Percentiles rank a stretch among this genome's conserved stretches.
Evolutionary conservation across 345 rosid species (phyloP).

Genomic region (Rhodamnia argentea): DNA sequence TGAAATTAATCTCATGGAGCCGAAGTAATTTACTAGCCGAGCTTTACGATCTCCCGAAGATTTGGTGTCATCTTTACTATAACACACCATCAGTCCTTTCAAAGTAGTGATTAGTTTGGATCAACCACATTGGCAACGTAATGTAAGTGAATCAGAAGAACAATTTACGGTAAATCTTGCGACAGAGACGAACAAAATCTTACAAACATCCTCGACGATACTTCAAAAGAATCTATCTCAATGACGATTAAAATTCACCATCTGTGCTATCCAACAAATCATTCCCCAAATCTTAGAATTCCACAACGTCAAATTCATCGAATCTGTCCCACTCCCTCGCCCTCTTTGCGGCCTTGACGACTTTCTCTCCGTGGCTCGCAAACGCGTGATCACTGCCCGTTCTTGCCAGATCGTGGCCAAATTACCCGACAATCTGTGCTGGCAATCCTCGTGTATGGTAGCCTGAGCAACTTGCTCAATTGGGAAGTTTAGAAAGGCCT

Average conservation of each 20-base stretch:
- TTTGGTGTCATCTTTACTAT: too few relatives aligned
- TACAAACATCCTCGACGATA: background rate
- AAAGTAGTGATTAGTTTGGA: background rate
- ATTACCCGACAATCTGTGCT: background rate
- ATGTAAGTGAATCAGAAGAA: background rate
- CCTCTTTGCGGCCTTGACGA: background rate
- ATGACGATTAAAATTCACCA: background rate
- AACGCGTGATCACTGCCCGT: background rate
- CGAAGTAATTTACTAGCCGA: background rate
- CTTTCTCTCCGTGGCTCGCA: background rate
- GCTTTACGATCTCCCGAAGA: background rate
- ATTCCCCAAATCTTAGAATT: slow-evolving; percentile 62
- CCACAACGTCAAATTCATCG: slow-evolving; percentile 21
- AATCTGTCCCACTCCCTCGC: background rate
- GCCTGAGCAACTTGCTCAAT: slow-evolving; percentile 35
- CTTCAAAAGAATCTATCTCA: background rate
- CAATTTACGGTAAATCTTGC: background rate
- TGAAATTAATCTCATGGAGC: background rate
- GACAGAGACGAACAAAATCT: background rate
- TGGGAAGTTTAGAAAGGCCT: slow-evolving; percentile 67
- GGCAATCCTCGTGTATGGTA: background rate
- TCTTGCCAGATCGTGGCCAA: background rate
- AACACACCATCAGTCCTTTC: too few relatives aligned
- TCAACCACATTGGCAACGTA: background rate
- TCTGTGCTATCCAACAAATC: slow-evolving; percentile 43